Evolutionary conservation across 352 stramenopile genomes (phyloP), one percentile per base, ranked within the genome.

Genomic region (Phytophthora vignae): DNA sequence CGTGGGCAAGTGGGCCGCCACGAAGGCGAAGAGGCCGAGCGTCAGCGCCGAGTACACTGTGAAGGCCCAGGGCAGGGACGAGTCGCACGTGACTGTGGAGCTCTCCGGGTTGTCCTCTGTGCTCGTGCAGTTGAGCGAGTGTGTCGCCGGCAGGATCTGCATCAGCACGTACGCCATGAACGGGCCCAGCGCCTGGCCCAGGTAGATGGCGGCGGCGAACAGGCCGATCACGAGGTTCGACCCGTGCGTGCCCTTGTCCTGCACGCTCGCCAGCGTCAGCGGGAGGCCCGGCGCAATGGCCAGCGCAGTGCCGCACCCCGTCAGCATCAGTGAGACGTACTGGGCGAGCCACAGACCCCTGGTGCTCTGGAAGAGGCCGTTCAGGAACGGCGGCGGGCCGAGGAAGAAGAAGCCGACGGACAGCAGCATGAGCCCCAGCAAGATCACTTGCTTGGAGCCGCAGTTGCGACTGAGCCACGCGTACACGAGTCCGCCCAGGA

Each of bases 191-290:
- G 84, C 81, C 54, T 93, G 85, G 1, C 85, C 84, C 19, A 91
- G 60, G 63, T 93, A 93, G 49, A 93, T 86, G 21, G 85, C 83
- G 6, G 81, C 78, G 15, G 82, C 82, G 70, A 93, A 93, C 14
- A 93, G 71, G 3, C 82, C 85, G 33, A 93, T 84, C 17, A 91
- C 82, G 21, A 91, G 74, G 69, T 91, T 88, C 46, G 76, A 81
- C 25, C 81, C 84, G 53, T 85, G 77, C 4, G 64, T 57, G 0
- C 75, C 76, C 14, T 72, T 72, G 22, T 75, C 71, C 50, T 76
- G 52, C 19, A 91, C 75, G 31, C 82, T 90, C 64, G 78, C 74
- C n/a, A 93, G 74, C 2, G 85, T 81, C 21, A 93, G 62, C 40
- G 85, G 84, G 1, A 93, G 73, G 4, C 79, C 82, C 5, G 85